Base-by-base conservation (phyloP, 306 rosid species). In the Lablab purpureus region DNA sequence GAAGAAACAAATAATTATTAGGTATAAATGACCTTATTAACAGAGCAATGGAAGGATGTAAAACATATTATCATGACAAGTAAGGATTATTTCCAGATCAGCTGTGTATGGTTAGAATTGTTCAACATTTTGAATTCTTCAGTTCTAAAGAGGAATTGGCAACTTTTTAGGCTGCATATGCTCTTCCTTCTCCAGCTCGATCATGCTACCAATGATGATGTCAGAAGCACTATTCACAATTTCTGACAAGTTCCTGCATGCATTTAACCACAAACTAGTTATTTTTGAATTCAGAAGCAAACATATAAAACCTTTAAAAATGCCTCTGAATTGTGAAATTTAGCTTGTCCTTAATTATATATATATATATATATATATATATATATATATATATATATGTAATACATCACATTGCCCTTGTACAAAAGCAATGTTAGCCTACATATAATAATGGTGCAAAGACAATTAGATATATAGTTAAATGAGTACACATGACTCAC, bases 161-260 rank as follows among this genome's bases (percentile, higher is more conserved):
- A 77, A 67, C 19, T 83, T 73, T 50, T 76, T 78, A 23, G 47
- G 70, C 68, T 60, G 76, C 80, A 58, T 13, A 18, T 43, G 62
- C 74, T 79, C 81, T 77, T 89, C 91, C 15, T 89, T 74, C 83
- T 92, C 84, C 45, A 87, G 85, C 85, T 94, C 94, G 14, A 84
- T 65, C 96, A 94, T 77, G 81, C 78, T 90, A 36, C 77, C 82
- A 60, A 92, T 83, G 74, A 92, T 79, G 41, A 85, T 83, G 15
- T 94, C 87, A 36, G 92, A 84, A 79, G 96, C 87, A 67, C 47
- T 81, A 30, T 81, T 80, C 36, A 94, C 92, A 11, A 94, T 84
- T 14, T 94, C 94, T 3, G 96, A 81, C 49, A 90, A 67, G 84
- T 87, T 92, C 87, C 98, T 94, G 78, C 75, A 77, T 67, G 77